Evolutionary conservation across 257 asterid genomes (phyloP).

Genomic region (Datura wrightii): DNA sequence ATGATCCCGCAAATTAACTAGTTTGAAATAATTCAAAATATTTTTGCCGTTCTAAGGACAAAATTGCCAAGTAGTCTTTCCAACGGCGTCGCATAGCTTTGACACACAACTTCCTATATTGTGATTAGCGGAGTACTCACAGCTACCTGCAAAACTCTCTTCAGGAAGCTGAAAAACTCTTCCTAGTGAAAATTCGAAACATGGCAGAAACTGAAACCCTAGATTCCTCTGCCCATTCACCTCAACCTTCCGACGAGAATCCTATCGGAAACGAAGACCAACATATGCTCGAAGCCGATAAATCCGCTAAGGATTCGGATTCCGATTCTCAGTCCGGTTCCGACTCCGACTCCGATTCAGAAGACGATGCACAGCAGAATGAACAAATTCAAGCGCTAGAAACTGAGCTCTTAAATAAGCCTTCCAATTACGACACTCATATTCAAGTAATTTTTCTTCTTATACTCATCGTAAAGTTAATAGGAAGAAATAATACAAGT

Average conservation of each 20-base stretch:
- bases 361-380: constrained; percentile 68
- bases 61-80: background rate
- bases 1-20: too few relatives aligned
- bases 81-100: background rate
- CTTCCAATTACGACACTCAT: constrained; percentile 75
- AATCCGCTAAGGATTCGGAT: constrained; percentile 46
- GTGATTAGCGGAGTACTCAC: background rate
- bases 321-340: constrained; percentile 50
- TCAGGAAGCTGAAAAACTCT: background rate
- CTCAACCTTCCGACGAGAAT: constrained; percentile 41
- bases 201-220: constrained; percentile 71
- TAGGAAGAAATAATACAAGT: background rate
- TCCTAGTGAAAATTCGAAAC: constrained; percentile 20
- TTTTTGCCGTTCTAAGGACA: too few relatives aligned
- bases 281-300: constrained; percentile 57
- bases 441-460: constrained; percentile 61
- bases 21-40: too few relatives aligned
- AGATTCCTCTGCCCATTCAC: constrained; percentile 38
- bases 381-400: constrained; percentile 72
- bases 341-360: constrained; percentile 60
- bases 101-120: background rate
- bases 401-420: constrained; percentile 54
- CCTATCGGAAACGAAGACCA: constrained; percentile 42
- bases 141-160: background rate
- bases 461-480: background rate